These are phyloP conservation scores for Xylaria sp. DNA, from an alignment of 2,329 filamentous ascomycete species.

Conservation along the genomic window DNA sequence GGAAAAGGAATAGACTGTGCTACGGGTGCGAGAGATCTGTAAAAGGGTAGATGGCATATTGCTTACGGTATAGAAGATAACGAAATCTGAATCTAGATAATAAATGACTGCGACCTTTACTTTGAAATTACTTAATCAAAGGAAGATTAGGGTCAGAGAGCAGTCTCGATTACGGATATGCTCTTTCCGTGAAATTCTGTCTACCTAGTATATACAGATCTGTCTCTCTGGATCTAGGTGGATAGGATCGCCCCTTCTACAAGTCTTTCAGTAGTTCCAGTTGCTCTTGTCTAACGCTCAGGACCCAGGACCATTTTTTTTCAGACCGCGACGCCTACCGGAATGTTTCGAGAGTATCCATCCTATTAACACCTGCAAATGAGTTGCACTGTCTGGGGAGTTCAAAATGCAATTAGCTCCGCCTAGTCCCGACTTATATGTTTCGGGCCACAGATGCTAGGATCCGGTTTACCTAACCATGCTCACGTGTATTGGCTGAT, in stretches of 20 bases:
- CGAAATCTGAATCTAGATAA: neutral
- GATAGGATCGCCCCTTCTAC: neutral
- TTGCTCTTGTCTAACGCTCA: constrained; percentile 17
- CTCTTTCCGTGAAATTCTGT: neutral
- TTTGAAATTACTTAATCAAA: neutral
- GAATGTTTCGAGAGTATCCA: constrained; percentile 2
- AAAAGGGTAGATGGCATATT: constrained; percentile 53
- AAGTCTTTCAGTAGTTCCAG: constrained; percentile 2
- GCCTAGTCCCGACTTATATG: constrained; percentile 5
- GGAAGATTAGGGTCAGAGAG: neutral
- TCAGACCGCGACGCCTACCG: constrained; percentile 24
- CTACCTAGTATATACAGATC: constrained; percentile 20
- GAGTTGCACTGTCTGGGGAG: constrained; percentile 1
- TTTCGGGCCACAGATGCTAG: neutral
- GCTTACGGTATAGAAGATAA: neutral
- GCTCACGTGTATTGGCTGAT: neutral
- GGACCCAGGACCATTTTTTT: constrained; percentile 10
- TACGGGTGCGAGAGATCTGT: constrained; percentile 79
- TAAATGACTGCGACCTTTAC: neutral
- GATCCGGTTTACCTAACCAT: neutral
- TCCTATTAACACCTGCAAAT: constrained; percentile 9
- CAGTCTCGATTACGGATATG: neutral
- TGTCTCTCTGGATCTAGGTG: constrained; percentile 4
- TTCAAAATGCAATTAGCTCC: neutral
- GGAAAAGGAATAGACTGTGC: constrained; percentile 61